Evolutionary conservation across 495 filamentous ascomycete genomes (phyloP), one percentile per base, ranked within the genome.

Genomic region (Astrothelium subdiscretum): DNA sequence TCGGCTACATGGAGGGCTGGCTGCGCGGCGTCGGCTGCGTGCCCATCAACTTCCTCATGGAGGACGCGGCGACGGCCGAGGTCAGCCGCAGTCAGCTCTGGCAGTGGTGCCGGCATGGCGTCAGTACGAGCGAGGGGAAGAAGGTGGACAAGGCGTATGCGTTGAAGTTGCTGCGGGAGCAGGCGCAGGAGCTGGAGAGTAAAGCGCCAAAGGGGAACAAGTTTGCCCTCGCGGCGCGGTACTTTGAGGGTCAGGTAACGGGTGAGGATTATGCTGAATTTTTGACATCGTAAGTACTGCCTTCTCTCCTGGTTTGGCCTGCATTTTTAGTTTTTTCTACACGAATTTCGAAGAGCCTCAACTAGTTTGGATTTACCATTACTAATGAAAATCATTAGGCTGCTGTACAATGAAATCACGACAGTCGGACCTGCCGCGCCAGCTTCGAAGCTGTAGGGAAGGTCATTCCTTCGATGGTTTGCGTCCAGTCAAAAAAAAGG

Each of bases 1-100:
- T 99, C 1, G 86, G 87, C 59, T 99, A 99, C 76, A 99, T 97
- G 92, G 94, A 99, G 76, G 92, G 89, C 66, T 99, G 94, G 94
- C 81, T 97, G 32, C 87, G 90, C 62, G 94, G 91, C 20, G 81
- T 97, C 35, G 94, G 94, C 40, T 99, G 94, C 67, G 91, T 99
- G 62, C 95, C 94, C 22, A 97, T 99, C 77, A 97, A 99, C 80
- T 95, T 87, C 74, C 79, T 98, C n/a, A 99, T 99, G 94, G 95
- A 99, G 76, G 95, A 99, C 66, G 94, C 94, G 27, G 94, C 94
- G 12, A 99, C 94, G 8, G 94, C 94, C 54, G 94, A 99, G 77
- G 94, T 99, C 10, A 90, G 85, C 57, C 87, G 94, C 61, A 86
- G 81, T 48, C 83, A 98, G 82, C 85, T 98, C 32, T 98, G 94